phyloP scores from a whole-genome alignment of 371 early-diverging fungal species.

The Actinomucor elegans region DNA sequence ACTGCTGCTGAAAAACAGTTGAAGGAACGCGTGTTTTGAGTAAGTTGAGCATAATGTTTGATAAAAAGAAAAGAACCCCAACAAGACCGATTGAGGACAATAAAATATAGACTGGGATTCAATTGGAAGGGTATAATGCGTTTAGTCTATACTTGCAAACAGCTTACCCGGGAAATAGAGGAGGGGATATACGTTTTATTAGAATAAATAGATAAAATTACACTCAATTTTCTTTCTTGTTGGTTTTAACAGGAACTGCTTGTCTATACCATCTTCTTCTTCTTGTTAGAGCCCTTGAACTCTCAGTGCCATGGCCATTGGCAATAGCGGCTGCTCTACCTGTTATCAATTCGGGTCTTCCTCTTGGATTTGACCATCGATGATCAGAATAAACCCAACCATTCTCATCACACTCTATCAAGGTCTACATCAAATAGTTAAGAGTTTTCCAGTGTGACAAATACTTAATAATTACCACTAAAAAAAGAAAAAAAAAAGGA shows the following conservation, averaged over 20 bases:
- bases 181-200: too few species aligned
- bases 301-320: neutral
- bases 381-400: slow-evolving; percentile 40
- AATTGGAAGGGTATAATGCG: too few species aligned
- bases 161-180: too few species aligned
- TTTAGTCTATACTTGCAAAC: too few species aligned
- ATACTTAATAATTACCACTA: slow-evolving; percentile 1
- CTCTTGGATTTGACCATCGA: slow-evolving; percentile 22
- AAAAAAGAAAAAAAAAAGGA: neutral
- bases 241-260: slow-evolving; percentile 15
- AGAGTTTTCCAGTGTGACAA: neutral
- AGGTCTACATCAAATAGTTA: slow-evolving; percentile 5
- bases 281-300: slow-evolving; percentile 19
- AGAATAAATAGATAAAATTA: too few species aligned
- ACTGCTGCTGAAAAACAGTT: too few species aligned
- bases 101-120: too few species aligned
- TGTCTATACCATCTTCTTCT: slow-evolving; percentile 31
- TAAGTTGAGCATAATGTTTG: too few species aligned
- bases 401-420: slow-evolving; percentile 32
- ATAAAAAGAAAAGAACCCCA: too few species aligned
- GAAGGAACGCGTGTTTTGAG: too few species aligned
- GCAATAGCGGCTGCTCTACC: neutral
- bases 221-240: too few species aligned
- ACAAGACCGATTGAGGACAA: too few species aligned
- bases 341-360: slow-evolving; percentile 5